These are phyloP conservation scores for Mycena galericulata DNA, from an alignment of 768 basidiomycete genomes.

Conservation along the genomic window DNA sequence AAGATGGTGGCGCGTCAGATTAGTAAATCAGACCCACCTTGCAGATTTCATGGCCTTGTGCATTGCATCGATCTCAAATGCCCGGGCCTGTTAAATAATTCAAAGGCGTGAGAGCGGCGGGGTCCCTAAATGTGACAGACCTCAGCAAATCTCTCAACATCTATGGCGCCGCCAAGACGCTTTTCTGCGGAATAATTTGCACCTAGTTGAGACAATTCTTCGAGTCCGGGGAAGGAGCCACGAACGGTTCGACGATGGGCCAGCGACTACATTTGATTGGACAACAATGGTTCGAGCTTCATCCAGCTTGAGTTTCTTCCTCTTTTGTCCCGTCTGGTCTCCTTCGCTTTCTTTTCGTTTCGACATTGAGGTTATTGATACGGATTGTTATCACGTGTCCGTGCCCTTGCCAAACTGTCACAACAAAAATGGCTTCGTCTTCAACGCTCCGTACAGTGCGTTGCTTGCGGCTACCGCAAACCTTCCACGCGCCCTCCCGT, in stretches of 20 bases:
- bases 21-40: slow-evolving; percentile 59
- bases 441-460: slow-evolving; percentile 44
- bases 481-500: slow-evolving; percentile 43
- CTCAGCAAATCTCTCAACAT: slow-evolving; percentile 91
- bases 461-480: slow-evolving; percentile 18
- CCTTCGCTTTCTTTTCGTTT: slow-evolving; percentile 53
- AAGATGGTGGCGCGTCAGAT: background rate
- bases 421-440: slow-evolving; percentile 46
- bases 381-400: background rate
- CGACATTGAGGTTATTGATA: slow-evolving; percentile 36
- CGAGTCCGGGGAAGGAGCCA: background rate
- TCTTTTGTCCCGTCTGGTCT: slow-evolving; percentile 59
- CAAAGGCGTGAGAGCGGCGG: background rate
- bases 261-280: slow-evolving; percentile 58
- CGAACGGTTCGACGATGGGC: slow-evolving; percentile 60
- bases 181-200: slow-evolving; percentile 35
- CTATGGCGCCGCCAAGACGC: slow-evolving; percentile 77
- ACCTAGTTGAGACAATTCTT: slow-evolving; percentile 8
- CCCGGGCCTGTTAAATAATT: slow-evolving; percentile 68
- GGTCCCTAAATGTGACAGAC: slow-evolving; percentile 53
- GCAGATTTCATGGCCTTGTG: slow-evolving; percentile 86
- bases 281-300: slow-evolving; percentile 77
- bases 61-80: slow-evolving; percentile 93
- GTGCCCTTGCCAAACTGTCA: background rate
- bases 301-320: slow-evolving; percentile 77